A percentile compares a stretch with the other conserved stretches of the same genome.
Conservation (phyloP, 805 yeast species). For the Wickerhamomyces tratensis region DNA sequence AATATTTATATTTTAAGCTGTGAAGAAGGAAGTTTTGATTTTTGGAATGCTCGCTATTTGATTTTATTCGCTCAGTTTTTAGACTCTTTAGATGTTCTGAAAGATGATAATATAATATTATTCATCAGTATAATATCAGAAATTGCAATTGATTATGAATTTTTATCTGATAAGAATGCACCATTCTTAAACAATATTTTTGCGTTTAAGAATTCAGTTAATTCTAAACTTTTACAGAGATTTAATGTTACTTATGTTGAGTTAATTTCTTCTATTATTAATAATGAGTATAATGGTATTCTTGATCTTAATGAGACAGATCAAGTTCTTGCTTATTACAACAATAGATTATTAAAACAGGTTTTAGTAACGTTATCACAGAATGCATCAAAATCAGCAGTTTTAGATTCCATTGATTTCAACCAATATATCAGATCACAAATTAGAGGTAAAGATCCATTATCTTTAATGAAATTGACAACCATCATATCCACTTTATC, state of each 20-base stretch:
- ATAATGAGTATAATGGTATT: not conserved
- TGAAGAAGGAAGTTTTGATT: slow-evolving; percentile 5
- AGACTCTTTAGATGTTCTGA: slow-evolving; percentile 7
- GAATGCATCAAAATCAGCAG: slow-evolving; percentile 8
- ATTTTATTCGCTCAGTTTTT: slow-evolving; percentile 19
- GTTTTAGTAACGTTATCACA: slow-evolving; percentile 24
- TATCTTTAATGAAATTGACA: slow-evolving; percentile 13
- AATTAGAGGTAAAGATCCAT: slow-evolving; percentile 22
- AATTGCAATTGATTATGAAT: slow-evolving; percentile 27
- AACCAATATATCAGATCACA: slow-evolving; percentile 23
- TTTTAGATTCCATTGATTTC: slow-evolving; percentile 18
- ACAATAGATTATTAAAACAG: slow-evolving; percentile 23
- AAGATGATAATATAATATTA: slow-evolving; percentile 10
- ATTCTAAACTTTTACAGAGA: too few relatives aligned
- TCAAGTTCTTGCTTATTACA: slow-evolving; percentile 19
- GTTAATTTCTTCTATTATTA: not conserved
- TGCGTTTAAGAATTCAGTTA: not conserved
- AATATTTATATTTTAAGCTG: slow-evolving; percentile 23
- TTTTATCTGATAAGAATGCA: slow-evolving; percentile 11
- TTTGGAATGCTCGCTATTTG: slow-evolving; percentile 7
- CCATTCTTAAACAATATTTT: not conserved
- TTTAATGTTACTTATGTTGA: not conserved
- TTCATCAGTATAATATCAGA: slow-evolving; percentile 26
- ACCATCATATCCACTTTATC: slow-evolving; percentile 25
- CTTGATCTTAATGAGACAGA: too few relatives aligned